These are phyloP conservation scores for Gonapodya sp. DNA, from an alignment of 192 early-diverging fungal species.

Conservation along the genomic window DNA sequence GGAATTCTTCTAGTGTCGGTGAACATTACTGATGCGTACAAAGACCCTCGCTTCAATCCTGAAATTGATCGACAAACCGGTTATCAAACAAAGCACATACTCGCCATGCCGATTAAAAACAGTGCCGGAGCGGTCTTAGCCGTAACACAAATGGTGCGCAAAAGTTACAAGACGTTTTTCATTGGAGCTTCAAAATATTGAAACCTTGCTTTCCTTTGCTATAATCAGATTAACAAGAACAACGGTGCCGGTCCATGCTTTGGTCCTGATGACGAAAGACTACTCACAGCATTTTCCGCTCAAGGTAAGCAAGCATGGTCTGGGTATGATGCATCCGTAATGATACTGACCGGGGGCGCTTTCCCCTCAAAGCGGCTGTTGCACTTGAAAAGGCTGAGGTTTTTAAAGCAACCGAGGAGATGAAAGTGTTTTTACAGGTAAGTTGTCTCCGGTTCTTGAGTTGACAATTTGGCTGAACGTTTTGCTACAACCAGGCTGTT, in stretches of 20 bases:
- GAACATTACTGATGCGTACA: conserved; percentile 36
- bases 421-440: neutral
- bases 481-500: conserved; percentile 29
- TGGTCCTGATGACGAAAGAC: conserved; percentile 33
- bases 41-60: conserved; percentile 36
- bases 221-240: conserved; percentile 27
- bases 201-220: neutral
- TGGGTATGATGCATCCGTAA: neutral
- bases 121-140: conserved; percentile 32
- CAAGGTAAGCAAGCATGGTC: conserved; percentile 25
- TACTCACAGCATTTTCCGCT: conserved; percentile 39
- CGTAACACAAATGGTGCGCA: conserved; percentile 33
- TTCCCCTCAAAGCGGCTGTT: conserved; percentile 31
- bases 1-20: conserved; percentile 23
- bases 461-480: conserved; percentile 19
- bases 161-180: neutral
- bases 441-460: no score
- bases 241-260: conserved; percentile 24
- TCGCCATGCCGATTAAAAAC: conserved; percentile 41
- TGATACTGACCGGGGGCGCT: neutral
- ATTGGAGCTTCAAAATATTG: neutral
- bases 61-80: conserved; percentile 39
- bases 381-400: conserved; percentile 44
- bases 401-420: conserved; percentile 36
- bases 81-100: conserved; percentile 31